Evolutionary conservation across 805 yeast genomes (phyloP).

Genomic region (Monosporozyma yasuniensis): DNA sequence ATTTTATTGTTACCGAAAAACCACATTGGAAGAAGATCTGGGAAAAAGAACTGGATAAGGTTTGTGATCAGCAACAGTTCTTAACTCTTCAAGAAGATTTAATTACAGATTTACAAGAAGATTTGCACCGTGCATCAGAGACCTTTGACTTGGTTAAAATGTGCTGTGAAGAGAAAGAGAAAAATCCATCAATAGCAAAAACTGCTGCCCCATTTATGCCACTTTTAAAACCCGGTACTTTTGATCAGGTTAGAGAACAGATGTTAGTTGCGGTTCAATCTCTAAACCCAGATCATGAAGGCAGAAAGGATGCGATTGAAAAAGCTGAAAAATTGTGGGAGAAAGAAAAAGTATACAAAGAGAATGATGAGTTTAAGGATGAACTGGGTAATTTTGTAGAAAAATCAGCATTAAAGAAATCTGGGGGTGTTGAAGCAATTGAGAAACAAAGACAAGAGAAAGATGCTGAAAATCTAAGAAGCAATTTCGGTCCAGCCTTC

Average conservation of each 20-base stretch:
- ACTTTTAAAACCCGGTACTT: constrained; percentile 54
- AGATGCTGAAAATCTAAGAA: constrained; percentile 63
- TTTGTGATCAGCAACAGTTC: constrained; percentile 90
- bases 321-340: constrained; percentile 76
- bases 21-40: constrained; percentile 84
- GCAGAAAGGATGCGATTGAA: constrained; percentile 79
- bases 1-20: constrained; percentile 59
- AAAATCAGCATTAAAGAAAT: constrained; percentile 61
- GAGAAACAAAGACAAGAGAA: constrained; percentile 60
- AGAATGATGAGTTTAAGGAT: constrained; percentile 62
- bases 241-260: constrained; percentile 61
- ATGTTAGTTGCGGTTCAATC: constrained; percentile 71
- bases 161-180: constrained; percentile 70
- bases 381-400: constrained; percentile 82
- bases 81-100: constrained; percentile 84
- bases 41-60: constrained; percentile 83
- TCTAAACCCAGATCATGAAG: constrained; percentile 73
- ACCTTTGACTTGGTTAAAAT: constrained; percentile 75
- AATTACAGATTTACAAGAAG: constrained; percentile 69
- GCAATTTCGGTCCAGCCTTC: constrained; percentile 28
- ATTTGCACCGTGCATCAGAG: constrained; percentile 68
- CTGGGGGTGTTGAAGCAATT: constrained; percentile 85
- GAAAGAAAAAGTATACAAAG: constrained; percentile 52
- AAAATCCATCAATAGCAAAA: constrained; percentile 39
- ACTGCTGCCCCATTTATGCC: constrained; percentile 32